phyloP scores from a whole-genome alignment of 1,284 basidiomycete genomes.

The Apiotrichum porosum region DNA sequence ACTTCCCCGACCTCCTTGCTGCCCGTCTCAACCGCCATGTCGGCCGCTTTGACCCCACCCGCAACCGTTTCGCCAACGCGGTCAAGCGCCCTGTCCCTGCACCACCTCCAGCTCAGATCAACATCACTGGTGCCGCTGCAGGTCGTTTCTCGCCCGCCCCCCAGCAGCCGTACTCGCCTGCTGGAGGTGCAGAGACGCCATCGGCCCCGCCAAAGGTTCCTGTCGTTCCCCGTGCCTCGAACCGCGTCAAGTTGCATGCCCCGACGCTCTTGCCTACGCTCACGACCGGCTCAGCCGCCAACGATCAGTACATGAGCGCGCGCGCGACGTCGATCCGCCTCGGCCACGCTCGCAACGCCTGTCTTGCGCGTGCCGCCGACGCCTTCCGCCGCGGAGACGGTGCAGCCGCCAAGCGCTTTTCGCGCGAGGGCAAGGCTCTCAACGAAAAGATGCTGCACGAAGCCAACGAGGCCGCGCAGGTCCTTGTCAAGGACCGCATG shows the following conservation, averaged over 20 bases:
- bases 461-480: slow-evolving; percentile 69
- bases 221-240: slow-evolving; percentile 68
- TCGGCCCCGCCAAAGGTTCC: slow-evolving; percentile 44
- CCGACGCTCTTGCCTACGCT: slow-evolving; percentile 83
- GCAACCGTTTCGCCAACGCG: slow-evolving; percentile 69
- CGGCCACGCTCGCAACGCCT: slow-evolving; percentile 87
- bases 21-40: slow-evolving; percentile 44
- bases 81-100: slow-evolving; percentile 42
- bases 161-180: slow-evolving; percentile 14
- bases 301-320: slow-evolving; percentile 78
- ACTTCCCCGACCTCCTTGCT: slow-evolving; percentile 68
- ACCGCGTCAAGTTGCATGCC: slow-evolving; percentile 72
- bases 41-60: slow-evolving; percentile 61
- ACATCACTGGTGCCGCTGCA: slow-evolving; percentile 4
- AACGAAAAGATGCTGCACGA: slow-evolving; percentile 84
- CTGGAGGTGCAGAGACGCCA: slow-evolving; percentile 43
- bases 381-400: slow-evolving; percentile 93
- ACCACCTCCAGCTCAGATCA: slow-evolving; percentile 20
- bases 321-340: slow-evolving; percentile 80
- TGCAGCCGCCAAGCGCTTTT: slow-evolving; percentile 88
- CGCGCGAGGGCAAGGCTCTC: slow-evolving; percentile 83
- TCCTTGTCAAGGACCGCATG: slow-evolving; percentile 75
- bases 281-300: slow-evolving; percentile 71
- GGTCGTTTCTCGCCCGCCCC: slow-evolving; percentile 27
- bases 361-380: slow-evolving; percentile 89